Conservation (phyloP, 495 filamentous ascomycete species). For the Neurospora sp. region DNA sequence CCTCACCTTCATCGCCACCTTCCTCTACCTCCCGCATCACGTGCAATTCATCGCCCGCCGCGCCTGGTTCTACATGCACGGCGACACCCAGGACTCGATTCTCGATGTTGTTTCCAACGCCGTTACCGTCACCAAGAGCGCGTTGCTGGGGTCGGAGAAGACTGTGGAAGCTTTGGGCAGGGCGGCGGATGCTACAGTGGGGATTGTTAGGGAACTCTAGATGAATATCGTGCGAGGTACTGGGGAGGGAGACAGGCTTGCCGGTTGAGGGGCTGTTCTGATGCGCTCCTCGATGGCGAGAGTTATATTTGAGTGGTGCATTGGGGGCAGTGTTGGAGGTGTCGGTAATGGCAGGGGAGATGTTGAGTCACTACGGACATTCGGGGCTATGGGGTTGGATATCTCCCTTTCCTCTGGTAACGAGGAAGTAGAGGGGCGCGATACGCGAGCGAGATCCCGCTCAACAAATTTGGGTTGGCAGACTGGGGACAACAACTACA, state of each 20-base stretch:
- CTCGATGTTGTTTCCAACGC: conserved; percentile 22
- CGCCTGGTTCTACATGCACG: conserved; percentile 89
- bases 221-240: not conserved
- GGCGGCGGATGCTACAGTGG: conserved; percentile 6
- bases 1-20: conserved; percentile 74
- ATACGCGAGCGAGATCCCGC: too few species aligned
- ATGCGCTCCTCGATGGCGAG: not conserved
- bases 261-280: not conserved
- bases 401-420: too few species aligned
- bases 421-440: too few species aligned
- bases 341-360: not conserved
- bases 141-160: conserved; percentile 17
- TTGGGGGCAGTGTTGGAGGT: not conserved
- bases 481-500: too few species aligned
- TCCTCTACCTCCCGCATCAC: conserved; percentile 89
- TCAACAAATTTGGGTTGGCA: too few species aligned
- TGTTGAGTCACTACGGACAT: not conserved
- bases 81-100: conserved; percentile 41
- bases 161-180: conserved; percentile 21
- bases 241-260: not conserved
- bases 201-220: conserved; percentile 30
- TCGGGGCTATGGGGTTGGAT: too few species aligned
- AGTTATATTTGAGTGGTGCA: not conserved
- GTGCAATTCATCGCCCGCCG: conserved; percentile 65
- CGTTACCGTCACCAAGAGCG: conserved; percentile 7